Evolutionary conservation across 2,329 filamentous ascomycete species (phyloP).

Genomic region (Xylaria sp.): DNA sequence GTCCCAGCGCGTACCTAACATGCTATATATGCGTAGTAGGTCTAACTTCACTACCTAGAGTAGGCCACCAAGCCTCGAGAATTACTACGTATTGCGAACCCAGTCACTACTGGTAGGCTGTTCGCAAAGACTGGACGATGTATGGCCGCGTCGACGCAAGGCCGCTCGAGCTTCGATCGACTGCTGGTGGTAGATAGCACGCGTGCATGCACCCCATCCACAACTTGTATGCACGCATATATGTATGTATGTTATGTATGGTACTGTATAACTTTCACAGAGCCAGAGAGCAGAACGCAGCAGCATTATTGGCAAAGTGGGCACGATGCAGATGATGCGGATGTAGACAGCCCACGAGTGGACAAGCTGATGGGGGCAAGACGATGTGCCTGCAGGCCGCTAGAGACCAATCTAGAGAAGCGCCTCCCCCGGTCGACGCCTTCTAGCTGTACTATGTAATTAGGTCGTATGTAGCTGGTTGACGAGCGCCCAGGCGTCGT

Average conservation of each 20-base stretch:
- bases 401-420: constrained; percentile 20
- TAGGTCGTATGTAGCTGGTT: neutral
- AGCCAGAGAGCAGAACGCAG: too few relatives aligned
- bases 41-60: too few relatives aligned
- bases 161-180: constrained; percentile 24
- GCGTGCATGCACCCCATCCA: constrained; percentile 13
- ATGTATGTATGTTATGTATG: constrained; percentile 25
- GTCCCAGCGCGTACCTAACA: neutral
- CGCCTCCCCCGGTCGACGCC: neutral
- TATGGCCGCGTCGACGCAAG: constrained; percentile 19
- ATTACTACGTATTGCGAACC: too few relatives aligned
- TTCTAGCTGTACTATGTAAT: neutral
- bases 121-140: neutral
- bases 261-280: constrained; percentile 27
- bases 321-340: constrained; percentile 29
- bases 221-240: constrained; percentile 19
- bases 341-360: constrained; percentile 24
- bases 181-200: constrained; percentile 17
- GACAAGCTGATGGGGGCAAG: constrained; percentile 19
- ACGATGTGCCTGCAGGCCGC: constrained; percentile 30
- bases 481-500: neutral
- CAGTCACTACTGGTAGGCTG: neutral
- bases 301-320: constrained; percentile 25
- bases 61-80: too few relatives aligned
- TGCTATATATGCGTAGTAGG: neutral